Conservation (phyloP, 1,284 basidiomycete species). For the Microbotryum saponariae region DNA sequence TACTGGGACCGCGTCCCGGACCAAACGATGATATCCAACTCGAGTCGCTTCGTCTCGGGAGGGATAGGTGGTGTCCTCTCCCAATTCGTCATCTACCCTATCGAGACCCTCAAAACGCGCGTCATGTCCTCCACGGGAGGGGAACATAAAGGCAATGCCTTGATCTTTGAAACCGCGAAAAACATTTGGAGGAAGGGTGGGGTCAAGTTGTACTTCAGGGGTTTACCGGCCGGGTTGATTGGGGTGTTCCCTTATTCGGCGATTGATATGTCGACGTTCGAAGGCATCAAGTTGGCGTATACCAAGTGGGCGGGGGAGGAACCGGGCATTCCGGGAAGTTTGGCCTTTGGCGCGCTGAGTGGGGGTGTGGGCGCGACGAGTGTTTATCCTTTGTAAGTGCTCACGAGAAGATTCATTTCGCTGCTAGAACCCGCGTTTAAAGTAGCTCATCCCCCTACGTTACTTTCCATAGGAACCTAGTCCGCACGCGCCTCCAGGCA, state of each 20-base stretch:
- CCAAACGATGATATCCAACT: constrained; percentile 77
- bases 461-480: constrained; percentile 61
- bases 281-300: constrained; percentile 45
- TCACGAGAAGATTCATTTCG: constrained; percentile 11
- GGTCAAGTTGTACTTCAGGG: constrained; percentile 78
- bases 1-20: constrained; percentile 89
- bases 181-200: constrained; percentile 71
- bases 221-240: constrained; percentile 56
- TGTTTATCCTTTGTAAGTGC: constrained; percentile 55
- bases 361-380: constrained; percentile 44
- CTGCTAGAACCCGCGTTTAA: too few relatives aligned
- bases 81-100: constrained; percentile 85
- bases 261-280: constrained; percentile 43
- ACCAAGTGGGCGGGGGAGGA: constrained; percentile 42
- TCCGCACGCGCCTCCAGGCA: constrained; percentile 90
- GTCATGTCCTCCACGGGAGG: constrained; percentile 35
- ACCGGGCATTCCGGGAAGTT: constrained; percentile 41
- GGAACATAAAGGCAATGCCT: constrained; percentile 26
- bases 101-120: constrained; percentile 65
- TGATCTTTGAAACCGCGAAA: constrained; percentile 50
- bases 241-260: constrained; percentile 46
- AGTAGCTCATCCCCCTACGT: not conserved
- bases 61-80: constrained; percentile 91
- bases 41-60: constrained; percentile 87
- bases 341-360: constrained; percentile 43